Percentiles rank a stretch among this genome's conserved stretches.
These are phyloP conservation scores for Pseudogymnoascus sp. DNA, from an alignment of 2,329 filamentous ascomycete genomes.

Conservation along the genomic window DNA sequence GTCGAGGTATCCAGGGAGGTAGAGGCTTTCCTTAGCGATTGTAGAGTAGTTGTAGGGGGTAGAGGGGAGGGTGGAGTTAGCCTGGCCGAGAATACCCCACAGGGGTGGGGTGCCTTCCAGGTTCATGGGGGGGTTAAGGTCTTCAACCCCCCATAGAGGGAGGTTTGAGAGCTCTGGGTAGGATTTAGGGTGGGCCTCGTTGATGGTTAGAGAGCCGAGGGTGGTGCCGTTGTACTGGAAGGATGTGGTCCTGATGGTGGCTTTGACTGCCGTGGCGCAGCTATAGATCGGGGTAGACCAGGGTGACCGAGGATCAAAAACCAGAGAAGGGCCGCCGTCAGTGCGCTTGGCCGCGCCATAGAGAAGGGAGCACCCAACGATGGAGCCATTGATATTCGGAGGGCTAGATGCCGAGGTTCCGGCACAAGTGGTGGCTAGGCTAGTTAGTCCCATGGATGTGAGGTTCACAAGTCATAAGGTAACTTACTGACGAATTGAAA, in stretches of 20 bases:
- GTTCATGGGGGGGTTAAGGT: slow-evolving; percentile 19
- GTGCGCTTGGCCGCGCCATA: slow-evolving; percentile 31
- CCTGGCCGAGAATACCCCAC: slow-evolving; percentile 34
- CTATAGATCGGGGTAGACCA: slow-evolving; percentile 38
- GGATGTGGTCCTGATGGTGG: slow-evolving; percentile 37
- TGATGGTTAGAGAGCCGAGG: slow-evolving; percentile 29
- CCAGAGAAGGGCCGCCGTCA: slow-evolving; percentile 28
- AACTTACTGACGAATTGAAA: slow-evolving; percentile 22
- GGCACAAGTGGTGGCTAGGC: slow-evolving; percentile 21
- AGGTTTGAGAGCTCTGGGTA: slow-evolving; percentile 15
- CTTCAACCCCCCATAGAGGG: slow-evolving; percentile 33
- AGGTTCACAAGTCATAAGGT: background rate
- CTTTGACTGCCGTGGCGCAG: slow-evolving; percentile 35
- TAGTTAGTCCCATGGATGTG: slow-evolving; percentile 10
- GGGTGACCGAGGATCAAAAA: slow-evolving; percentile 33
- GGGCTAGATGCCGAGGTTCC: slow-evolving; percentile 25
- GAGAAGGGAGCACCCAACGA: slow-evolving; percentile 33
- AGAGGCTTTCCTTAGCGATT: background rate
- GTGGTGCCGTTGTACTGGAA: slow-evolving; percentile 37
- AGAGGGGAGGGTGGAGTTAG: slow-evolving; percentile 23
- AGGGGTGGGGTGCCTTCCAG: slow-evolving; percentile 26
- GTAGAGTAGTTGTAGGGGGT: background rate
- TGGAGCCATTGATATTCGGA: slow-evolving; percentile 37
- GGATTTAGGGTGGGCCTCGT: slow-evolving; percentile 29
- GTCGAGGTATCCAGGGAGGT: slow-evolving; percentile 3